phyloP scores from a whole-genome alignment of 257 asterid species.

The Verbena officinalis region DNA sequence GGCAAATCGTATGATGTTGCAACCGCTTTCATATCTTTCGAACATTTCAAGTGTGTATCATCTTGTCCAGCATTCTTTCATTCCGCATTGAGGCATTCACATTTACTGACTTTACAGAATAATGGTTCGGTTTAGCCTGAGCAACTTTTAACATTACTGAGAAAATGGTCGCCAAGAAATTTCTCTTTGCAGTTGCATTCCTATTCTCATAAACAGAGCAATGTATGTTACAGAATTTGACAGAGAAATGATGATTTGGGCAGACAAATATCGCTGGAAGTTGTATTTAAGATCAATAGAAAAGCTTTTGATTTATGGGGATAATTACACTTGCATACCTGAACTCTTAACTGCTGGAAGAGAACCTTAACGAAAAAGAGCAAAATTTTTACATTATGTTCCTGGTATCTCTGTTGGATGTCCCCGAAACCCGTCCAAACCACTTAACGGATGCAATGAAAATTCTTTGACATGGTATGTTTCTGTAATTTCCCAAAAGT shows the following conservation, averaged over 20 bases:
- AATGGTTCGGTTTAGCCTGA: background rate
- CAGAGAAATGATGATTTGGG: conserved; percentile 5
- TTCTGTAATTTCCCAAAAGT: too few species aligned
- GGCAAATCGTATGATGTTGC: background rate
- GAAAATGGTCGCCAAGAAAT: background rate
- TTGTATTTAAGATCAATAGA: background rate
- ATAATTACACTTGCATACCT: too few species aligned
- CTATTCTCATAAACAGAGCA: background rate
- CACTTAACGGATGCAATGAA: too few species aligned
- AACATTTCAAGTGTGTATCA: background rate
- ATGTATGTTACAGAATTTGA: background rate
- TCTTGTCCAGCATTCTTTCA: background rate
- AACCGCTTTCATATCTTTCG: background rate
- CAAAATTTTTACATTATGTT: too few species aligned
- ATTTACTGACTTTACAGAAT: background rate
- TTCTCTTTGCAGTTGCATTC: background rate
- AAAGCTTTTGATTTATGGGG: too few species aligned
- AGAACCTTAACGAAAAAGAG: too few species aligned
- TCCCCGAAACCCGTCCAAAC: too few species aligned
- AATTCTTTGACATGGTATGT: too few species aligned
- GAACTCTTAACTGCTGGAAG: too few species aligned
- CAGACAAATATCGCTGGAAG: background rate
- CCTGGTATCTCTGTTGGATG: too few species aligned
- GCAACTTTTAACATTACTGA: background rate
- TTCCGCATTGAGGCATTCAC: conserved; percentile 3